Conservation (phyloP, 164 flowering plant genomes). For the Vitis labrusca region DNA sequence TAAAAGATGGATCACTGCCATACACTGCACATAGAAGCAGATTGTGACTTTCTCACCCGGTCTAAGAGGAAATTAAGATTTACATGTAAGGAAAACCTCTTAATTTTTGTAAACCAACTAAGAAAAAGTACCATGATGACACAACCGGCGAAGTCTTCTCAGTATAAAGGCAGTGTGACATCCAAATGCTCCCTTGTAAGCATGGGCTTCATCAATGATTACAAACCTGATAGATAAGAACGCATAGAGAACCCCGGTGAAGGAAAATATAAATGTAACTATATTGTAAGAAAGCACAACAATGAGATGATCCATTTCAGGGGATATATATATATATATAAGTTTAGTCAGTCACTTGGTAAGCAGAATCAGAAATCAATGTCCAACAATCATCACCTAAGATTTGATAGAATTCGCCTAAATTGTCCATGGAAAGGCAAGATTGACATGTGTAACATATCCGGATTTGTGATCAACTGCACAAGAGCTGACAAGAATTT, state of each 20-base stretch:
- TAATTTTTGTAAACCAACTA: background rate
- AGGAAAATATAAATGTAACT: background rate
- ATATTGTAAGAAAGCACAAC: background rate
- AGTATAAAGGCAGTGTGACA: constrained; percentile 86
- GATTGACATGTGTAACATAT: constrained; percentile 91
- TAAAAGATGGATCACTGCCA: constrained; percentile 82
- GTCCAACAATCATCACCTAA: constrained; percentile 49
- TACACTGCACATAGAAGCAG: constrained; percentile 64
- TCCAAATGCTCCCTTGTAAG: constrained; percentile 95
- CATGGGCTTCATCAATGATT: constrained; percentile 92
- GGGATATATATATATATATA: background rate
- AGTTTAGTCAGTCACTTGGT: background rate
- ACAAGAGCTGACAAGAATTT: constrained; percentile 16
- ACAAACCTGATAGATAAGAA: constrained; percentile 53
- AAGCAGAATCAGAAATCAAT: background rate
- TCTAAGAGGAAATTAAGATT: background rate
- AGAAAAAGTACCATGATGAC: constrained; percentile 70
- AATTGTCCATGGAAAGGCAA: constrained; percentile 80
- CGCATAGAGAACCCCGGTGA: background rate
- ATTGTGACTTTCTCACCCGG: background rate
- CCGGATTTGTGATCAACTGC: constrained; percentile 98
- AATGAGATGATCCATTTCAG: too few relatives aligned
- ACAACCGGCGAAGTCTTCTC: constrained; percentile 81
- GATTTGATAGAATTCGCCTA: constrained; percentile 71
- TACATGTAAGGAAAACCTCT: background rate